Base-by-base conservation (phyloP, 495 filamentous ascomycete species). In the Aspergillus indologenus region DNA sequence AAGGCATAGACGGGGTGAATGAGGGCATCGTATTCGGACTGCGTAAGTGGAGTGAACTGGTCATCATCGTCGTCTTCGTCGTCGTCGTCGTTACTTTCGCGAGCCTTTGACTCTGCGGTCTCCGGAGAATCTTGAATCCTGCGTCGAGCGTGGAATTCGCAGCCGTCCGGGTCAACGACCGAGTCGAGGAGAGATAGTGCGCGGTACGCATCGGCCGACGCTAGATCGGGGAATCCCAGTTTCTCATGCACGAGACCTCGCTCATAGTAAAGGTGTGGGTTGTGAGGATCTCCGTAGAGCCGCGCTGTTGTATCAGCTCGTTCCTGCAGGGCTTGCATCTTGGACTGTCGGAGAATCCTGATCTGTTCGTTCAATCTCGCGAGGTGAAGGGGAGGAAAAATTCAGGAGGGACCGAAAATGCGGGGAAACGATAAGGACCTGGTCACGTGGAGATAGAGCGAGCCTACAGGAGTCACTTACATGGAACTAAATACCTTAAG, bases 161-260 rank as follows among this genome's bases (percentile, higher is more conserved):
- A 78, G 21, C 66, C 72, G 48, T 79, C 77, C 8, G 77, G 77
- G 55, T 94, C 87, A 55, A 79, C 68, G 22, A 92, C 81, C 54
- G 93, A 91, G 64, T 98, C 94, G 19, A 87, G 78, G 45, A 98
- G 76, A 12, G 96, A 83, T 2, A 98, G 81, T 1, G 92, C 90
- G 45, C 89, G 86, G 70, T 98, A 98, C 1, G 91, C 90, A 72
- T 96, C 94, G 44, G 90, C 91, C 23, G 88, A 88, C 3, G 90
- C 90, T 17, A 98, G 81, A 70, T 98, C 94, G 2, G 90, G 90
- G 71, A 94, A 97, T 34, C 85, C 89, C 29, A 97, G 82, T 55
- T 85, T 70, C 43, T 86, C 78, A 70, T 96, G 85, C 26, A 86
- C 76, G 26, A 81, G 71, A 24, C 90, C 89, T 23, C 92, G 83